Evolutionary conservation across 1,284 basidiomycete species (phyloP), one percentile per base, ranked within the genome.

Genomic region (Phenoliferia sp.): DNA sequence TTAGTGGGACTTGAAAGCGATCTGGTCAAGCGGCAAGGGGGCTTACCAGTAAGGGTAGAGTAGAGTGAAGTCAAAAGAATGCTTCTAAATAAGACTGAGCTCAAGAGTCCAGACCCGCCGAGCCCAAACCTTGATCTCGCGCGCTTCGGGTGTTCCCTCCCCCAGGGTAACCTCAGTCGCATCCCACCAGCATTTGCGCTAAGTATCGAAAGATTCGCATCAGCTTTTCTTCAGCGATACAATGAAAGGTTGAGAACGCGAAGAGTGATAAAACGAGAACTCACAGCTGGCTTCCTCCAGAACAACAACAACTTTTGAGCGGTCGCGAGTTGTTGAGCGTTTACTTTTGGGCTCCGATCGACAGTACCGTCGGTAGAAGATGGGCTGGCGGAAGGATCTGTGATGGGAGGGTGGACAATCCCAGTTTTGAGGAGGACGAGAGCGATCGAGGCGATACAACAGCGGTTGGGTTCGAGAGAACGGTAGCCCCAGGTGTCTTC

Each of bases 121-220:
- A 31, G 94, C 93, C 94, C 96, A 99, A 56, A 99, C 85, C 80
- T 94, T 95, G 75, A 94, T 85, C 72, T 84, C 83, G 26, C 69
- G 76, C 39, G 67, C 71, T 29, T 63, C 61, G 9, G 83, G 79
- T 15, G 84, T 77, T 74, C 87, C 83, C 3, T 82, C 84, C 5
- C 81, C 80, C 29, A 97, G 79, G 63, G 94, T 89, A 44, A 98
- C 86, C 74, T 98, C 94, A 60, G 94, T 85, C 22, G 94, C 94
- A 77, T 99, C 96, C 95, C 95, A 99, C 95, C 95, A 99, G 81
- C 96, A 99, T 81, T 99, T 99, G 63, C 95, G 85, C 92, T 94
- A 71, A 12, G 55, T 19, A 19, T 28, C 2, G 16, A 33, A 59
- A 3, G 55, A 54, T 7, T n/a, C 15, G 15, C 50, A 26, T 64